Evolutionary conservation across 2,329 filamentous ascomycete species (phyloP).

Genomic region (Nemania sp.): DNA sequence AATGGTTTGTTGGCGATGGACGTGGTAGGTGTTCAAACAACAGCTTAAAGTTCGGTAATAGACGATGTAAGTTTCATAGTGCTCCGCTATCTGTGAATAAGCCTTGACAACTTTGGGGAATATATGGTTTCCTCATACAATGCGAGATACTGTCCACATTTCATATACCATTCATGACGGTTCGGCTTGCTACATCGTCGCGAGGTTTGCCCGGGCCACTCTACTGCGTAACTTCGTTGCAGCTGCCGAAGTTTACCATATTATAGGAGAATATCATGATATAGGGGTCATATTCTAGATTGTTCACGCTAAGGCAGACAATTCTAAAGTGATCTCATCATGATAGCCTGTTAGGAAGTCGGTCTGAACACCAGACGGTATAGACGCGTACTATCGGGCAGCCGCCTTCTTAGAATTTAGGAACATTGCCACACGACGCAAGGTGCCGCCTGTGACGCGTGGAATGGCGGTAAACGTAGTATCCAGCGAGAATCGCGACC

Average conservation of each 20-base stretch:
- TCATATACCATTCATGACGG: conserved; percentile 1
- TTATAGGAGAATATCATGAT: conserved; percentile 19
- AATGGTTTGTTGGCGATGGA: neutral
- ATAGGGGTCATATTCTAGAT: conserved; percentile 20
- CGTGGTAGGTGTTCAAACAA: neutral
- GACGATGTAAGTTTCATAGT: neutral
- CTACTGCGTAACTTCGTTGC: conserved; percentile 6
- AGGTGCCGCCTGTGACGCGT: conserved; percentile 34
- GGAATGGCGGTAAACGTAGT: conserved; percentile 32
- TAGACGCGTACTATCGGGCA: conserved; percentile 27
- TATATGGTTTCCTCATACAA: neutral
- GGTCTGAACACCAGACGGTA: conserved; percentile 15
- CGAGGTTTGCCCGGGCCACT: conserved; percentile 4
- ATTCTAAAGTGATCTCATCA: conserved; percentile 1
- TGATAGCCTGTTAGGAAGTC: conserved; percentile 4
- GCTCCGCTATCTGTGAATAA: neutral
- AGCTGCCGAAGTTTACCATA: conserved; percentile 9
- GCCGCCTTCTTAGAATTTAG: conserved; percentile 28
- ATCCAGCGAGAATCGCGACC: conserved; percentile 13
- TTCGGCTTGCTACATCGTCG: conserved; percentile 7
- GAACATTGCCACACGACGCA: conserved; percentile 33
- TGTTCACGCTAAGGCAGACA: neutral
- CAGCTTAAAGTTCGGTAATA: neutral
- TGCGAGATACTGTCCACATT: conserved; percentile 7
- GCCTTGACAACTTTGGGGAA: neutral